Evolutionary conservation across 371 early-diverging fungal species (phyloP), one percentile per base, ranked within the genome.

Genomic region (Mucor irregularis): DNA sequence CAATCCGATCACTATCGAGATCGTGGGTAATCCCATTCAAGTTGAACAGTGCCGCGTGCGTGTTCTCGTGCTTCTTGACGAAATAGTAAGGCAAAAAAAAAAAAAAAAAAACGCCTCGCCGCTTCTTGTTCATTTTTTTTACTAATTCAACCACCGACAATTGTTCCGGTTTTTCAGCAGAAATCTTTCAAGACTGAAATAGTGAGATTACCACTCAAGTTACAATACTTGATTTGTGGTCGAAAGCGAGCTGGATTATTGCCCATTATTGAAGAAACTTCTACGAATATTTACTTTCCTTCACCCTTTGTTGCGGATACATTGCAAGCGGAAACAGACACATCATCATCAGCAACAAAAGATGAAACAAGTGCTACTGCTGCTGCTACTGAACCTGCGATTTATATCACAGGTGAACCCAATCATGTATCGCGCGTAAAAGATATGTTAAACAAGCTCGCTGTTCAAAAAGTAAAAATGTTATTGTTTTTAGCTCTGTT

Each of bases 211-310:
- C 78, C 75, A 10, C 54, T 68, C 31, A 81, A 81, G 53, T 62
- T 77, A 33, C 86, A 86, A 35, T 76, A 85, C 62, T 59, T 85
- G 39, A 76, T 92, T 31, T 82, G 87, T n/a, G 92, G 92, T n/a
- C 79, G 84, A 47, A 90, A 89, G 55, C 74, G 86, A 35, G 76
- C 76, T 24, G 78, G 80, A 6, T 58, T 92, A 37, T 82, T 87
- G 45, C 66, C 81, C 4, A 78, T 92, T 42, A 90, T 90, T 81
- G 81, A 87, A 49, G 85, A 86, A 51, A 85, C 85, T n/a, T 43
- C 78, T n/a, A 89, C 88, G 30, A 88, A 83, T 63, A 83, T 92
- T 35, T 90, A 90, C 68, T 69, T 91, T 42, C 85, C 91, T 16
- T 83, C 85, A 0, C 84, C 86, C 5, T 82, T 91, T 58, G 63